Evolutionary conservation across 2,329 filamentous ascomycete genomes (phyloP), one percentile per base, ranked within the genome.

Genomic region (Trichophyton mentagrophytes): DNA sequence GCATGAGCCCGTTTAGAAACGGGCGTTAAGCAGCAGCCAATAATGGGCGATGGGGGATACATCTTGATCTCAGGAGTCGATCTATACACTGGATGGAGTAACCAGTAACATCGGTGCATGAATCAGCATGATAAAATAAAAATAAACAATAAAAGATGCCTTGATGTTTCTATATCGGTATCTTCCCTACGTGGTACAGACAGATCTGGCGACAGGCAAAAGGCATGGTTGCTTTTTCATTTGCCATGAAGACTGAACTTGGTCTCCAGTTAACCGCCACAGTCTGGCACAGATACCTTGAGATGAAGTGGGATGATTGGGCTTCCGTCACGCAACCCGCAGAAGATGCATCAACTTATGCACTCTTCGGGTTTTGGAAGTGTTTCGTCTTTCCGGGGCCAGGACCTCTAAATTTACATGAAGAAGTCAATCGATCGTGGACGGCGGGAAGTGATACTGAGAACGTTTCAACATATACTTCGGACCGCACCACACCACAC

Each of bases 361-460:
- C 51, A 55, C 5, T 53, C 22, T 55, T 55, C 51, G 51, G 51
- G 51, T 55, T 55, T 55, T 55, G 30, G n/a, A 55, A 17, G 51
- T 55, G 51, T 55, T 55, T 55, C 51, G 51, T 55, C 25, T 3
- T 15, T 30, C 11, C 13, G 27, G 27, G 27, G 9, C 27, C 27
- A n/a, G n/a, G 9, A 22, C 27, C 1, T 30, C 1, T 33, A n/a
- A n/a, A n/a, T 55, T 30, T 17, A 15, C 51, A 55, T 51, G 27
- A 36, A 15, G 40, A 44, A 44, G 40, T 44, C 40, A 44, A 36
- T 55, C 51, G 20, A 20, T 53, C 22, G n/a, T 33, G 22, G 13
- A 55, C 27, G 51, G 51, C 51, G 51, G 51, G 51, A 55, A 55
- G 51, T 55, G 51, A 55, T 22, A 36, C 51, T 55, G 51, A 17